Conservation (phyloP, 2,329 filamentous ascomycete genomes). For the Cadophora gregata region DNA sequence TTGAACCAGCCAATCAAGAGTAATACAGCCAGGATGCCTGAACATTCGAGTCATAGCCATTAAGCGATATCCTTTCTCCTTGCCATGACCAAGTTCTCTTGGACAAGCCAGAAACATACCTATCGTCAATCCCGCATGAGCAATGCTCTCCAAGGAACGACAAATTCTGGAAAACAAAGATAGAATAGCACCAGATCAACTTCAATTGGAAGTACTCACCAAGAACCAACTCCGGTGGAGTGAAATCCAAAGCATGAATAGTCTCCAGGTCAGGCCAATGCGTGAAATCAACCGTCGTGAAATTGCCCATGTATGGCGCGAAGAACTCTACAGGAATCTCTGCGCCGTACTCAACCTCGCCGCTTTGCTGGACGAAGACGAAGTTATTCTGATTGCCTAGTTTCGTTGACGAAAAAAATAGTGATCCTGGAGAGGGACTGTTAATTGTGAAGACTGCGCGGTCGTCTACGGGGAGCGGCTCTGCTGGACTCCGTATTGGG, state of each 20-base stretch:
- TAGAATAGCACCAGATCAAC: too few relatives aligned
- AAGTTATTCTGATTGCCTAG: not conserved
- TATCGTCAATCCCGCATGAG: not conserved
- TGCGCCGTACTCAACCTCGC: not conserved
- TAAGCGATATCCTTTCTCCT: slow-evolving; percentile 18
- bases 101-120: slow-evolving; percentile 18
- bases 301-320: slow-evolving; percentile 10
- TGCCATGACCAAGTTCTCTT: slow-evolving; percentile 4
- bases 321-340: slow-evolving; percentile 5
- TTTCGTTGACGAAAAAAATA: not conserved
- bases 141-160: not conserved
- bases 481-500: not conserved
- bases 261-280: slow-evolving; percentile 20
- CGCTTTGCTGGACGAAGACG: slow-evolving; percentile 9
- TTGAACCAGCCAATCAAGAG: slow-evolving; percentile 18
- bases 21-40: slow-evolving; percentile 14
- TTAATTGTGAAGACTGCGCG: slow-evolving; percentile 17
- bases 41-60: slow-evolving; percentile 18
- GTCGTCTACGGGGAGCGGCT: slow-evolving; percentile 8
- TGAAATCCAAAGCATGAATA: slow-evolving; percentile 3
- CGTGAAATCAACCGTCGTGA: slow-evolving; percentile 18
- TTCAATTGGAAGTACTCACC: not conserved
- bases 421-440: slow-evolving; percentile 7
- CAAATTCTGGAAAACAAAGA: not conserved
- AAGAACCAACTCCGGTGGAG: slow-evolving; percentile 11